Conservation (phyloP, 495 filamentous ascomycete species). For the Sabuloglossum arenarium region DNA sequence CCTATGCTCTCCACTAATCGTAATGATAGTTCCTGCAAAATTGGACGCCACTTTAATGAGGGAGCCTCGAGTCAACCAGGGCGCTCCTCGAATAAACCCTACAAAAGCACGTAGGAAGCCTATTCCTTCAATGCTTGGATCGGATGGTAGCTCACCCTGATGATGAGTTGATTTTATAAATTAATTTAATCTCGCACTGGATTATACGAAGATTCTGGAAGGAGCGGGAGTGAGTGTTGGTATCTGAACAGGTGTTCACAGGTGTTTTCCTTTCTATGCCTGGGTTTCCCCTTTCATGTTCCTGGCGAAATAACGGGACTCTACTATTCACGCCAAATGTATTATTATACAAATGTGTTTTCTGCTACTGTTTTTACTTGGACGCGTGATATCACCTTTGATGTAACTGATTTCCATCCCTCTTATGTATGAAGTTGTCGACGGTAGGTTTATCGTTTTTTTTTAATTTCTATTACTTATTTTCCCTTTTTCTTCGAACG, state of each 20-base stretch:
- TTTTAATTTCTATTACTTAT: background rate
- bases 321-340: background rate
- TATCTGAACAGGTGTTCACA: background rate
- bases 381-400: background rate
- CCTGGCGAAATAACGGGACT: background rate
- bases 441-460: background rate
- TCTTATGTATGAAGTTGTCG: background rate
- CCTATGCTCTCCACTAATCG: background rate
- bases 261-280: background rate
- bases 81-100: constrained; percentile 18
- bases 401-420: background rate
- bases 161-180: background rate
- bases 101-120: constrained; percentile 20
- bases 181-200: background rate
- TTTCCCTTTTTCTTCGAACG: background rate
- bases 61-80: constrained; percentile 31
- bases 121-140: constrained; percentile 14
- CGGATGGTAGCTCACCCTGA: background rate
- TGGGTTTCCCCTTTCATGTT: background rate
- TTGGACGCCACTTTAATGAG: constrained; percentile 75
- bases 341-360: background rate
- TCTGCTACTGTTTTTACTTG: background rate
- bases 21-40: constrained; percentile 45
- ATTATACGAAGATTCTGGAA: background rate
- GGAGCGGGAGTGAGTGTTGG: background rate